Evolutionary conservation across 768 basidiomycete genomes (phyloP).

Genomic region (Suillus sp.): DNA sequence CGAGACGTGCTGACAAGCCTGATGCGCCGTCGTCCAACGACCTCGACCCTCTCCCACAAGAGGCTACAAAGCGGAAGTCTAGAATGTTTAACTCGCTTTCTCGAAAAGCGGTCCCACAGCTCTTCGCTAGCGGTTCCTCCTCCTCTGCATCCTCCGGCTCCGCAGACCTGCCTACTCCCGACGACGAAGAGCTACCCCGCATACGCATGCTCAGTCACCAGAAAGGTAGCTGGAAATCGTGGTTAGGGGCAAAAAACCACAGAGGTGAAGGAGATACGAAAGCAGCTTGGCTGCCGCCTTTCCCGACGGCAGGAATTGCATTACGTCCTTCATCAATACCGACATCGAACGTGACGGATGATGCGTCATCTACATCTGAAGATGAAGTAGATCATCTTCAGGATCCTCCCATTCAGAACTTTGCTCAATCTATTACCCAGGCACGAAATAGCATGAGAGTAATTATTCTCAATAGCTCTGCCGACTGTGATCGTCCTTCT

Average conservation of each 20-base stretch:
- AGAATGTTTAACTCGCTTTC: conserved; percentile 31
- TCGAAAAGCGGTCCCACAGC: conserved; percentile 28
- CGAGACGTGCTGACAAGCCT: conserved; percentile 36
- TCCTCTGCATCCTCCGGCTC: conserved; percentile 66
- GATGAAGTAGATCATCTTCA: conserved; percentile 33
- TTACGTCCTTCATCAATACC: conserved; percentile 25
- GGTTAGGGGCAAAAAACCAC: conserved; percentile 48
- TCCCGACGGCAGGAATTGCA: conserved; percentile 23
- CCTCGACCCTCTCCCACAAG: conserved; percentile 13
- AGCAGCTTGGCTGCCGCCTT: conserved; percentile 35
- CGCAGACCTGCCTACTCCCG: conserved; percentile 56
- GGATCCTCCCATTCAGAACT: conserved; percentile 18
- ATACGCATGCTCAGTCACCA: conserved; percentile 29
- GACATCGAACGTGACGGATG: conserved; percentile 30
- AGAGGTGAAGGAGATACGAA: conserved; percentile 31
- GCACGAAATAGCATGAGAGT: conserved; percentile 43
- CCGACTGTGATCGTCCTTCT: conserved; percentile 34
- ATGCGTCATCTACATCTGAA: conserved; percentile 41
- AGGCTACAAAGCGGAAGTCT: conserved; percentile 26
- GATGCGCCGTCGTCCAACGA: conserved; percentile 23
- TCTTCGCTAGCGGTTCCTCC: conserved; percentile 44
- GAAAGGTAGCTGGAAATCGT: conserved; percentile 58
- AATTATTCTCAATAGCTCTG: conserved; percentile 50
- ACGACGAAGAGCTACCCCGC: conserved; percentile 49
- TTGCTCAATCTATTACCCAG: conserved; percentile 31